Evolutionary conservation across 1,284 basidiomycete genomes (phyloP).

Genomic region (Trametes sp.): DNA sequence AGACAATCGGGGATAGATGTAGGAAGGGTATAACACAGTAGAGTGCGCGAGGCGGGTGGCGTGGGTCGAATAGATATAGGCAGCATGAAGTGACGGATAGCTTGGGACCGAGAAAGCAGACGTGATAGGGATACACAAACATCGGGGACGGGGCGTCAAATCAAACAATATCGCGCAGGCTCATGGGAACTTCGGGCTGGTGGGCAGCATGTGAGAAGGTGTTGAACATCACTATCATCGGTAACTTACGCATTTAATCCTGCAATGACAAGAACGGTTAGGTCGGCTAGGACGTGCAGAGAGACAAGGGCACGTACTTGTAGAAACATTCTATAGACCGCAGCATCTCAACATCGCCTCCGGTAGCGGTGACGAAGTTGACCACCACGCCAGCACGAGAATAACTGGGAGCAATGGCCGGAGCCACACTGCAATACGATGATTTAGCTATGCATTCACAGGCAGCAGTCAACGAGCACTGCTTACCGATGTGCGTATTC

Average conservation of each 20-base stretch:
- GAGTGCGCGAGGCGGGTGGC: conserved; percentile 47
- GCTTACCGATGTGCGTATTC: conserved; percentile 90
- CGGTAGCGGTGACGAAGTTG: conserved; percentile 96
- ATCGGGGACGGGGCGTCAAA: conserved; percentile 48
- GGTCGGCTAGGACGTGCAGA: neutral
- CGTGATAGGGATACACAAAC: conserved; percentile 82
- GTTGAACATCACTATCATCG: neutral
- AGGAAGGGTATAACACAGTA: conserved; percentile 69
- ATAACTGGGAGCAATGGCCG: conserved; percentile 82
- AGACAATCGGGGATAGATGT: conserved; percentile 67
- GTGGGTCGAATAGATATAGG: conserved; percentile 51
- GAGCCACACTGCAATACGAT: conserved; percentile 64
- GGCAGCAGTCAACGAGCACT: neutral
- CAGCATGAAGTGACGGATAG: conserved; percentile 44
- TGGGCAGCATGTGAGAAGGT: conserved; percentile 18
- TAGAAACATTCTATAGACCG: conserved; percentile 97
- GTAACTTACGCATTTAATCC: conserved; percentile 86
- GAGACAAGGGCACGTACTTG: conserved; percentile 59
- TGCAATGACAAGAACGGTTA: conserved; percentile 41
- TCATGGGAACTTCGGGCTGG: conserved; percentile 87
- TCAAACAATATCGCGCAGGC: conserved; percentile 86
- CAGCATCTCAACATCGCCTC: conserved; percentile 97
- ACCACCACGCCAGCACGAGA: conserved; percentile 88
- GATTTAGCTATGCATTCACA: conserved; percentile 9
- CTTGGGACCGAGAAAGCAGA: conserved; percentile 46